Conservation (phyloP, 495 filamentous ascomycete species). For the Baudoinia panamericana region DNA sequence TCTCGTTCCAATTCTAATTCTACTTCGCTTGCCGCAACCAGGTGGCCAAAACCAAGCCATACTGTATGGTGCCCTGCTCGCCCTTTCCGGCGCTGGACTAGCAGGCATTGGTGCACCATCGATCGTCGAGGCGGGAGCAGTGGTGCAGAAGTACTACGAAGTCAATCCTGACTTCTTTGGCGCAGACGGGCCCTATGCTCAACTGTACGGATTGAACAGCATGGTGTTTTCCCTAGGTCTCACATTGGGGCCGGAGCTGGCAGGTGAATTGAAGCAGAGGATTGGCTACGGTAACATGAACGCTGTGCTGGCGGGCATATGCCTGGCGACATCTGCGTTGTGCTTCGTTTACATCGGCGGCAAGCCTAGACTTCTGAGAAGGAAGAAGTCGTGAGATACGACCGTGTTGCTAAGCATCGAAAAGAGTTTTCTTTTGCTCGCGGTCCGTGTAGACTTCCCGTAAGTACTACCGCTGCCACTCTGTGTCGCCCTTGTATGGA, state of each 20-base stretch:
- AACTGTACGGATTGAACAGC: conserved; percentile 44
- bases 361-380: conserved; percentile 24
- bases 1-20: conserved; percentile 36
- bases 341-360: conserved; percentile 38
- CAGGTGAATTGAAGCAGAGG: conserved; percentile 35
- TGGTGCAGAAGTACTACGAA: conserved; percentile 30
- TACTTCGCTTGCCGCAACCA: conserved; percentile 38
- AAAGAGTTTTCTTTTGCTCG: no score
- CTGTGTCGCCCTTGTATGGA: no score
- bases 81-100: conserved; percentile 37
- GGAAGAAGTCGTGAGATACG: conserved; percentile 1
- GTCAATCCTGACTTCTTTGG: conserved; percentile 34
- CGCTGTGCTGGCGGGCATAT: conserved; percentile 35
- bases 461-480: no score
- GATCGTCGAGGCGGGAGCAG: conserved; percentile 27
- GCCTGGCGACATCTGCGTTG: conserved; percentile 33
- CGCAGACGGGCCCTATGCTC: conserved; percentile 41
- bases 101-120: conserved; percentile 36
- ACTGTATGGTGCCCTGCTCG: conserved; percentile 35
- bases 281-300: conserved; percentile 50
- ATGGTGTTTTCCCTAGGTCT: conserved; percentile 41
- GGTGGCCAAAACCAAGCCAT: conserved; percentile 28
- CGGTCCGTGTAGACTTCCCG: no score
- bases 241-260: conserved; percentile 38
- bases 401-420: background rate